Evolutionary conservation across 1,139 yeast species (phyloP), one percentile per base, ranked within the genome.

Genomic region (Pichia sorboxylosa): DNA sequence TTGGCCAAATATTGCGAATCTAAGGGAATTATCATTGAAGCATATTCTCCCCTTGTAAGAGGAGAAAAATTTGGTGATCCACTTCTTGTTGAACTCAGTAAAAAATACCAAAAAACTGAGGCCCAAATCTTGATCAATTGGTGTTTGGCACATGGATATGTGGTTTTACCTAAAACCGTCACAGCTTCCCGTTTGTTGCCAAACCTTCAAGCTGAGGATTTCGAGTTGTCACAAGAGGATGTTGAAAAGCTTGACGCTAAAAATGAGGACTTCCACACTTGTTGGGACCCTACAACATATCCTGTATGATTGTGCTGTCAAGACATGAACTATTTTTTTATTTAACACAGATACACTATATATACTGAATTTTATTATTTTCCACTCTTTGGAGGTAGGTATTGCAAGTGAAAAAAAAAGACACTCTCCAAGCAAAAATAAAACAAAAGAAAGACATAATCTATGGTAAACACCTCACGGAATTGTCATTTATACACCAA

Each of bases 11-110:
- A 58, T 47, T 57, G 68, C 38, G 59, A 64, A 44, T 52, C 64
- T 34, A 48, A 78, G 32, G 65, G 57, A 16, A 73, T 80, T 39
- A 55, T 69, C 36, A 45, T 79, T 17, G 77, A 71, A 48, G 83
- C 85, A 3, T 80, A 74, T 51, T 64, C 78, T 6, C 85, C 90
- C 17, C 62, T 81, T 69, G 81, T n/a, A n/a, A n/a, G n/a, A n/a
- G n/a, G n/a, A n/a, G n/a, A n/a, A n/a, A n/a, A n/a, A n/a, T n/a
- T 73, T 18, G 54, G 62, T 34, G 78, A 73, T 42, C 69, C 74
- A 3, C 64, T 59, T 28, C 46, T 75, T 36, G 23, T 53, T 27
- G 52, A 37, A 13, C 38, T 66, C 26, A 66, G 65, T 22, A 42
- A 55, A 29, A 59, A 58, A 42, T 59, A 63, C 35, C 44, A 48